phyloP scores from a whole-genome alignment of 2,329 filamentous ascomycete species.

The Aspergillus sp. region DNA sequence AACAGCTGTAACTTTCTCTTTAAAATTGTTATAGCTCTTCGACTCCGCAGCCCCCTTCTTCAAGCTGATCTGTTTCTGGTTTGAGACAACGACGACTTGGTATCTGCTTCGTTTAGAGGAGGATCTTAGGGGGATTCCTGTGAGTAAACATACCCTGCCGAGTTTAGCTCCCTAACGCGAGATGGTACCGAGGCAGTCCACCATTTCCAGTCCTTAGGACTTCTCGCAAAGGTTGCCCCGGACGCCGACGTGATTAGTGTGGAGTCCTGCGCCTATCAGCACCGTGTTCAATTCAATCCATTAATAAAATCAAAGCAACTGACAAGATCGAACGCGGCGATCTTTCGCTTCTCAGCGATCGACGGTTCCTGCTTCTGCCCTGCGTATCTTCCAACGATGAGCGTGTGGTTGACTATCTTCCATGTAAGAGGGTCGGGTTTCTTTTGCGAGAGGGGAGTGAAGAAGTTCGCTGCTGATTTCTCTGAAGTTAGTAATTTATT shows the following conservation, averaged over 20 bases:
- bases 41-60: conserved; percentile 62
- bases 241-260: conserved; percentile 76
- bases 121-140: not conserved
- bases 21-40: conserved; percentile 70
- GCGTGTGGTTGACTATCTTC: conserved; percentile 58
- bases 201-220: conserved; percentile 86
- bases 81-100: conserved; percentile 72
- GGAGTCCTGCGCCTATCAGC: conserved; percentile 56
- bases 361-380: not conserved
- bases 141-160: conserved; percentile 53
- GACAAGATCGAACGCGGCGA: conserved; percentile 45
- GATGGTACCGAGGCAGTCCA: conserved; percentile 68
- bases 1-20: conserved; percentile 66
- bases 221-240: conserved; percentile 67
- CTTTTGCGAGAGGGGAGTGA: conserved; percentile 80
- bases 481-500: conserved; percentile 9
- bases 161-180: conserved; percentile 60
- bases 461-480: conserved; percentile 69
- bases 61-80: conserved; percentile 76
- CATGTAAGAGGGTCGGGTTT: conserved; percentile 68
- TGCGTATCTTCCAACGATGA: conserved; percentile 71
- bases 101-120: conserved; percentile 46
- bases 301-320: conserved; percentile 2
- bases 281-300: not conserved
- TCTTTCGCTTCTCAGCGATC: conserved; percentile 13